phyloP scores from a whole-genome alignment of 2,329 filamentous ascomycete species.

The Sarocladium kiliense region DNA sequence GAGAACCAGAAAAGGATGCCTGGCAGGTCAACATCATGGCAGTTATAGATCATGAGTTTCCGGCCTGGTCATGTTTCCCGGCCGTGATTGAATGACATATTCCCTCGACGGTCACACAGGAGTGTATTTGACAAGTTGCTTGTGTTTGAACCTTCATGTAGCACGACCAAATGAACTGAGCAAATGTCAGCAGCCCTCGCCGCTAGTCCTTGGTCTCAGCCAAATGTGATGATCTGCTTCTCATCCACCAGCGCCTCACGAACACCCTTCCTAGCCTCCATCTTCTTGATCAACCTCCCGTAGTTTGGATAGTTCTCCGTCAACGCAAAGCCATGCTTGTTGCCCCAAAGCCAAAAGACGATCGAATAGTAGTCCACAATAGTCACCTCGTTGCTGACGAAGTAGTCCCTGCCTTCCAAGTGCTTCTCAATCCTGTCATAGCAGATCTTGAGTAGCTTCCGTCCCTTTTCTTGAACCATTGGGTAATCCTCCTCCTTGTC shows the following conservation, averaged over 20 bases:
- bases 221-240: background rate
- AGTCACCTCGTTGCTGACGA: constrained; percentile 9
- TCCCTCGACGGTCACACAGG: too few relatives aligned
- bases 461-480: constrained; percentile 14
- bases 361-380: constrained; percentile 5
- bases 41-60: too few relatives aligned
- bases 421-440: constrained; percentile 3
- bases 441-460: constrained; percentile 11
- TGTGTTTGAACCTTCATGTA: background rate
- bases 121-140: background rate
- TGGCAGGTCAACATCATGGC: too few relatives aligned
- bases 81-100: too few relatives aligned
- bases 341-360: constrained; percentile 8
- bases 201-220: background rate
- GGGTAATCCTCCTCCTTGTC: constrained; percentile 14
- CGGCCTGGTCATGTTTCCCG: too few relatives aligned
- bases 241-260: background rate
- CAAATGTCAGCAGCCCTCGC: background rate
- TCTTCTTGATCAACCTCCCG: background rate
- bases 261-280: background rate
- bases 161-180: background rate
- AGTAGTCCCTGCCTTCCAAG: background rate
- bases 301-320: constrained; percentile 8
- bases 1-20: too few relatives aligned
- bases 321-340: constrained; percentile 1